Percentiles rank a stretch among this genome's conserved stretches.
These are phyloP conservation scores for Penicillium mononematosum DNA, from an alignment of 495 filamentous ascomycete species.

Conservation along the genomic window DNA sequence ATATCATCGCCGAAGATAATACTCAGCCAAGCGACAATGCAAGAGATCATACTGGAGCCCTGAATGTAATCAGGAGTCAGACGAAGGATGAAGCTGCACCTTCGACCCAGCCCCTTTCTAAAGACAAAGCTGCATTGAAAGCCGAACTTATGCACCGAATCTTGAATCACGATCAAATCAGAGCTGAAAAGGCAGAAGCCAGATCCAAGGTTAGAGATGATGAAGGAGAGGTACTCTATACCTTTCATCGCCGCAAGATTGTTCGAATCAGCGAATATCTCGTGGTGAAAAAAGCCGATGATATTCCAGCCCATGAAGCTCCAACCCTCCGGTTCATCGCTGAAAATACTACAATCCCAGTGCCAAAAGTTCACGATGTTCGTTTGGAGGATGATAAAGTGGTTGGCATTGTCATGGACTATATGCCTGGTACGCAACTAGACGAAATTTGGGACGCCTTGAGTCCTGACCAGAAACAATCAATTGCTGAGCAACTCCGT, in stretches of 20 bases:
- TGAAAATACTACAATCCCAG: slow-evolving; percentile 30
- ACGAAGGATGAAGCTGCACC: background rate
- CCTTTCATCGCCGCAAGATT: slow-evolving; percentile 5
- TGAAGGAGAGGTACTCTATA: slow-evolving; percentile 5
- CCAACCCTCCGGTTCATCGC: slow-evolving; percentile 20
- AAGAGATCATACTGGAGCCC: background rate
- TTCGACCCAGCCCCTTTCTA: background rate
- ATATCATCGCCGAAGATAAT: too few species aligned
- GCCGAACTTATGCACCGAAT: background rate
- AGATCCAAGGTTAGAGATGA: background rate
- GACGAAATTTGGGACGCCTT: slow-evolving; percentile 24
- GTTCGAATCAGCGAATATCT: slow-evolving; percentile 13
- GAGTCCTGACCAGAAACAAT: slow-evolving; percentile 17
- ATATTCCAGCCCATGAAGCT: slow-evolving; percentile 10
- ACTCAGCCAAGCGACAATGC: background rate
- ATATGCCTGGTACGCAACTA: slow-evolving; percentile 29
- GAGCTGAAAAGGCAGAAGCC: background rate
- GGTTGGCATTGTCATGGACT: slow-evolving; percentile 30
- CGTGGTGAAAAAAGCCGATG: slow-evolving; percentile 6
- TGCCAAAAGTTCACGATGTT: slow-evolving; percentile 26
- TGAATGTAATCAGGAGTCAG: background rate
- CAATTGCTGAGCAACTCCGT: slow-evolving; percentile 18
- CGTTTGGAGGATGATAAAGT: slow-evolving; percentile 19
- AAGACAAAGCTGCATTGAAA: background rate
- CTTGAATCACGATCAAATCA: background rate